Evolutionary conservation across 352 stramenopile species (phyloP).

Genomic region (Phytopythium sindhum): DNA sequence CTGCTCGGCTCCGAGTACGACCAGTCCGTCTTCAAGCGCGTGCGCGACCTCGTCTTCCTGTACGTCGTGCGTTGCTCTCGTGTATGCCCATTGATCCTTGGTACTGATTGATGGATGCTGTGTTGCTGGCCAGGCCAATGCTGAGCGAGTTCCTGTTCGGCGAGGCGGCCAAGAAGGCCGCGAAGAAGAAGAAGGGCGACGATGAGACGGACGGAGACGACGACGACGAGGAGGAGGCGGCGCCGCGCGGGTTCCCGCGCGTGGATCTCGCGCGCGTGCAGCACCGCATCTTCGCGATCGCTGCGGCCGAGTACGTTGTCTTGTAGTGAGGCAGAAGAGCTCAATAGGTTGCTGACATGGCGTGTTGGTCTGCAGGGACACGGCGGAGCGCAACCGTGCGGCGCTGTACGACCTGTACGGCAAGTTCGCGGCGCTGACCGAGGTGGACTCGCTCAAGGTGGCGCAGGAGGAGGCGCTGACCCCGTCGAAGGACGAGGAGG

Average conservation of each 20-base stretch:
- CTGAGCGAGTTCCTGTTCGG: constrained; percentile 68
- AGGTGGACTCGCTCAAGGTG: constrained; percentile 74
- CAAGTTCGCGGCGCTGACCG: constrained; percentile 65
- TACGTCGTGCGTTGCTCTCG: neutral
- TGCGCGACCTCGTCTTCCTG: constrained; percentile 70
- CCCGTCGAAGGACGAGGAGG: constrained; percentile 11
- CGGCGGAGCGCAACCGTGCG: constrained; percentile 72
- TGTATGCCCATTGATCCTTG: neutral
- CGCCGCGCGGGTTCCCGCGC: constrained; percentile 56
- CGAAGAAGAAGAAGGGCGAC: constrained; percentile 27
- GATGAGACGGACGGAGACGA: constrained; percentile 33
- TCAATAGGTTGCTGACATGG: neutral
- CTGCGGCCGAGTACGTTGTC: constrained; percentile 56
- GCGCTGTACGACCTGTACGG: constrained; percentile 78
- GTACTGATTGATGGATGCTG: neutral
- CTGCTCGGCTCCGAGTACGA: constrained; percentile 77
- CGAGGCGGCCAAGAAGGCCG: constrained; percentile 21
- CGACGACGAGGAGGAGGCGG: constrained; percentile 45
- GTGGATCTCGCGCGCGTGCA: constrained; percentile 66
- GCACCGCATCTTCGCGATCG: constrained; percentile 78
- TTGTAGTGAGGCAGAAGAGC: neutral
- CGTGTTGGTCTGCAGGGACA: constrained; percentile 35
- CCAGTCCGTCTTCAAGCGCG: constrained; percentile 77
- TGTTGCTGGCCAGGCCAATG: constrained; percentile 30
- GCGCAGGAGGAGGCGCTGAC: constrained; percentile 30